Base-by-base conservation (phyloP, 441 rosid species). In the Erodium trifolium region DNA sequence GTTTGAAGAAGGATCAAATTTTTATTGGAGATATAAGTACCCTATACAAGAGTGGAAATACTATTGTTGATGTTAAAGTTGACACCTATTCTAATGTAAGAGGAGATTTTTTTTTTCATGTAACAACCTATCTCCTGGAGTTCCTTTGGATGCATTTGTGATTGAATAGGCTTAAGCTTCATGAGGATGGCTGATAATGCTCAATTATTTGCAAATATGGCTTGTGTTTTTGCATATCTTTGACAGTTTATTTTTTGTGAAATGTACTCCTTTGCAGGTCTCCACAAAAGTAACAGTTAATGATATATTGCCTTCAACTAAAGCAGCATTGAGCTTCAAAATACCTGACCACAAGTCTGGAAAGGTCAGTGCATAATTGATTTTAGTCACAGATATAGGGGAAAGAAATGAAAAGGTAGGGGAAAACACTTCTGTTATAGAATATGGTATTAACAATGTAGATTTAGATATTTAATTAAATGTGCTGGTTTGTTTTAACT, bases 341-440 rank as follows among this genome's bases (percentile, higher is more conserved):
- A 78, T 88, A 74, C 96, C 96, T 53, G 92, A 90, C 83, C 91
- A 90, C 78, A 90, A 84, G 85, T 90, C 90, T 75, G 89, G 96
- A 85, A 88, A 88, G 94, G 96, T 90, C 75, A 75, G 91, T 85
- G 71, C 77, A 57, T 51, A 66, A 47, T 35, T n/a, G 23, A 35
- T 41, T 67, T 55, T 55, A 2, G 62, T 55, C 23, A 55, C 14
- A 14, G 5, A 55, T 9, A 55, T 14, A 9, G 23, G 62, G 19
- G 62, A 16, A 55, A 53, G 60, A 53, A 17, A 55, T 13, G 14
- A 55, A 55, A 55, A 55, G 23, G 5, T 55, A 3, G 37, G 5
- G 5, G 3, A 34, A 34, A 5, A 5, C 37, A 3, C 37, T 34
- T 34, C 37, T 2, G 34, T 31, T 31, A 3, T 37, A 55, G 62